Base-by-base conservation (phyloP, 176 grass and related monocot species). In the Ensete glaucum region DNA sequence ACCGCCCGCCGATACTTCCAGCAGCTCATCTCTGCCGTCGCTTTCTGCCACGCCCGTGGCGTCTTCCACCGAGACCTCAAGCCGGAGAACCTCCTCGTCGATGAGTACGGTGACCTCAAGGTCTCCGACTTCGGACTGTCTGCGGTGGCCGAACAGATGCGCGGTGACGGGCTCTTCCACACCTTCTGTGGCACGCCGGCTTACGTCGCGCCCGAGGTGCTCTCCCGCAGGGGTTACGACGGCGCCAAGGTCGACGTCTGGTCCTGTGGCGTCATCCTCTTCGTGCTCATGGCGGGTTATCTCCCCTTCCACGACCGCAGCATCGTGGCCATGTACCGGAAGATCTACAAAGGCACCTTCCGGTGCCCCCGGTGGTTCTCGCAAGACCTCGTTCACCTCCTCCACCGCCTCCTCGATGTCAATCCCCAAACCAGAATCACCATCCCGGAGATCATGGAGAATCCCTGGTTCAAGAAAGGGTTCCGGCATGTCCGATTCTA, bases 31-130 rank as follows among this genome's bases (percentile, higher is more conserved):
- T 93, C 88, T 22, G 94, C 88, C 24, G 94, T 98, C 10, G 88
- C 88, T 0, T 98, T 98, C 85, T 98, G 94, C 94, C 94, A 98
- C 82, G 80, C 94, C 2, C 70, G 94, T 7, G 90, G 94, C 75
- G 94, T 93, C 9, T 93, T 87, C 81, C 94, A 98, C 80, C 86
- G 94, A 63, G 90, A 98, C 75, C 94, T 98, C 88, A 98, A 98
- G 80, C 94, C 94, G 1, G 90, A 98, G 88, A 98, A 98, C 78
- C 80, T 98, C 69, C 86, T 98, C 75, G 80, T 98, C 62, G 90
- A 98, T 81, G 82, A 93, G 21, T 81, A 63, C 48, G 94, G 90
- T 11, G 94, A 93, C 56, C 83, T 98, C 82, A 98, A 98, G 88
- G 94, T 97, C 77, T 97, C 94, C 56, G 90, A 98, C 17, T 98